Conservation (phyloP, 331 rosid species). For the Rhamnella rubrinervis region DNA sequence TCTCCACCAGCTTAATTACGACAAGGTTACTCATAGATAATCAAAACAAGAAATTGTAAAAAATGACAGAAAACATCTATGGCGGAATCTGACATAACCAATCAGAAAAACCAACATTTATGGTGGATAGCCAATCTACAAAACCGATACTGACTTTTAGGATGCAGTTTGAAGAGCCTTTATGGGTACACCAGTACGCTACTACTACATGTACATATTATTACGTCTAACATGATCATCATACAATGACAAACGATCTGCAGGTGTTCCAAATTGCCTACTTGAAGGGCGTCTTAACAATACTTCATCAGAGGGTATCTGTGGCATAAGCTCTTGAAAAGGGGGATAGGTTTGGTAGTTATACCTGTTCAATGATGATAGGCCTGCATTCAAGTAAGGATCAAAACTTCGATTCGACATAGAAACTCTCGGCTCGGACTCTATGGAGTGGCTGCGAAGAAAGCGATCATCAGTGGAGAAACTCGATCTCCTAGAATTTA, state of each 20-base stretch:
- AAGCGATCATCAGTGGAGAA: constrained; percentile 25
- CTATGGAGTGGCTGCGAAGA: constrained; percentile 1
- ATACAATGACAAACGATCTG: constrained; percentile 38
- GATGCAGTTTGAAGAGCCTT: constrained; percentile 24
- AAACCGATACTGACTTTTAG: constrained; percentile 17
- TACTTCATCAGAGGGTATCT: constrained; percentile 37
- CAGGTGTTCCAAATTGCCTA: constrained; percentile 34
- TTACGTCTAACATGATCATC: constrained; percentile 46
- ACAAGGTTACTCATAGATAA: too few species aligned
- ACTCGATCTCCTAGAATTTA: constrained; percentile 24
- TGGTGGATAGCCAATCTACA: not conserved
- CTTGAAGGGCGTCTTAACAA: constrained; percentile 45
- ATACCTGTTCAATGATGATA: constrained; percentile 35
- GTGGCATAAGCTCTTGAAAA: constrained; percentile 34
- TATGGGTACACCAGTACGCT: constrained; percentile 4
- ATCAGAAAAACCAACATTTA: constrained; percentile 1
- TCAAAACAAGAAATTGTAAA: too few species aligned
- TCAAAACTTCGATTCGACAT: constrained; percentile 33
- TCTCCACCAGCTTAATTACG: too few species aligned
- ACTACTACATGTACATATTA: constrained; percentile 51
- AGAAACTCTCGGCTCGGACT: constrained; percentile 39
- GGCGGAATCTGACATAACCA: too few species aligned
- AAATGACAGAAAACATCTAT: too few species aligned
- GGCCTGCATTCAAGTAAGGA: constrained; percentile 34
- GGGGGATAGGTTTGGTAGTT: constrained; percentile 39